A percentile compares a stretch with the other conserved stretches of the same genome.
Conservation (phyloP, 306 rosid species). For the Casuarina glauca region DNA sequence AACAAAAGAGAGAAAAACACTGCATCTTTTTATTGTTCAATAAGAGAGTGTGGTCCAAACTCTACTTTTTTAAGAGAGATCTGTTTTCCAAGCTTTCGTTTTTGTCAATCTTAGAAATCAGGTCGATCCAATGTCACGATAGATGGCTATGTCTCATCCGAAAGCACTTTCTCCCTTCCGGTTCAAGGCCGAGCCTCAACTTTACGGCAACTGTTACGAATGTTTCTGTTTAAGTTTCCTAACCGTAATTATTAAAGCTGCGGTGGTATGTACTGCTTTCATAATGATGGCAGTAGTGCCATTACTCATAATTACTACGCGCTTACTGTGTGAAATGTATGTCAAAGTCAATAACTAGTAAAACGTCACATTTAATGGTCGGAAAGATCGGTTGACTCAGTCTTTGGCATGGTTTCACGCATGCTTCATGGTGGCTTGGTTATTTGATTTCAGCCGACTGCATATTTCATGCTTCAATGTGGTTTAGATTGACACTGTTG, state of each 20-base stretch:
- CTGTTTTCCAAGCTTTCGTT: background rate
- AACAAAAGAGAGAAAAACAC: too few relatives aligned
- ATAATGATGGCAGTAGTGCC: constrained; percentile 18
- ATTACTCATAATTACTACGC: constrained; percentile 14
- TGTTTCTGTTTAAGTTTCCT: background rate
- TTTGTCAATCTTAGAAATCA: background rate
- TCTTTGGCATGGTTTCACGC: background rate
- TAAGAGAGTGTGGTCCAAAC: background rate
- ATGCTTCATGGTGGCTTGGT: constrained; percentile 10
- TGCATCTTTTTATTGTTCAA: too few relatives aligned
- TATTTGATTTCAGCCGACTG: background rate
- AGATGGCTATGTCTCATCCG: background rate
- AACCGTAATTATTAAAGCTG: constrained; percentile 20
- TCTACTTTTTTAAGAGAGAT: background rate
- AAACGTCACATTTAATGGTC: constrained; percentile 1
- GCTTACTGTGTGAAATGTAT: background rate
- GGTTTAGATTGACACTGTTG: background rate
- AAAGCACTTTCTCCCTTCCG: background rate
- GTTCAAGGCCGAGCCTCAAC: background rate
- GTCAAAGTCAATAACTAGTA: constrained; percentile 24
- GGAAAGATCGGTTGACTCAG: background rate
- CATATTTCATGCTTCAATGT: background rate
- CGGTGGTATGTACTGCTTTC: constrained; percentile 36
- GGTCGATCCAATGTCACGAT: background rate
- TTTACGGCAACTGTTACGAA: background rate